These are phyloP conservation scores for Pyrenochaeta sp. DNA, from an alignment of 2,329 filamentous ascomycete species.

Conservation along the genomic window DNA sequence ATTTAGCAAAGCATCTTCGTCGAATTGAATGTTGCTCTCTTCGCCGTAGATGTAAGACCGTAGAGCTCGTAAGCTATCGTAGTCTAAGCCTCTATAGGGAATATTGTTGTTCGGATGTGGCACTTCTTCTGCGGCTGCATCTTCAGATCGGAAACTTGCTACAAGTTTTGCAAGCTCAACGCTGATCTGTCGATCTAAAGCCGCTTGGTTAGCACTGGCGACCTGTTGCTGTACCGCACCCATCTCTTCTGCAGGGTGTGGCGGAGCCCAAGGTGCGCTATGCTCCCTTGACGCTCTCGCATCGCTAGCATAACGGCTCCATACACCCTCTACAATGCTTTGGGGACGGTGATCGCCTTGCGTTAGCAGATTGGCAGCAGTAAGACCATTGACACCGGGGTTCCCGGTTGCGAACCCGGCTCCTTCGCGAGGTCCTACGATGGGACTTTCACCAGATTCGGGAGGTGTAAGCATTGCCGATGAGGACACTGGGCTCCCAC, in stretches of 20 bases:
- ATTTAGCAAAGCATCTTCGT: conserved; percentile 40
- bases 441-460: conserved; percentile 38
- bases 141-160: conserved; percentile 34
- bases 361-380: conserved; percentile 12
- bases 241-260: conserved; percentile 20
- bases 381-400: conserved; percentile 12
- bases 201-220: conserved; percentile 26
- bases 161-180: conserved; percentile 38
- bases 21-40: conserved; percentile 26
- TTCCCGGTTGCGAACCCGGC: conserved; percentile 19
- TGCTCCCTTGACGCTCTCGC: conserved; percentile 21
- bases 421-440: conserved; percentile 25
- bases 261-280: conserved; percentile 17
- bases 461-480: conserved; percentile 40
- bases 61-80: conserved; percentile 38
- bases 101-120: conserved; percentile 24
- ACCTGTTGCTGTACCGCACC: conserved; percentile 28
- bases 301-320: conserved; percentile 27
- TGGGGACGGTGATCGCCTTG: conserved; percentile 22
- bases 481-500: conserved; percentile 34
- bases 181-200: conserved; percentile 34
- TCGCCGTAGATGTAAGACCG: conserved; percentile 42
- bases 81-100: conserved; percentile 38
- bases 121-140: conserved; percentile 26
- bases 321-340: conserved; percentile 31